phyloP scores from a whole-genome alignment of 140 eudicot genomes.

The Flaveria floridana region DNA sequence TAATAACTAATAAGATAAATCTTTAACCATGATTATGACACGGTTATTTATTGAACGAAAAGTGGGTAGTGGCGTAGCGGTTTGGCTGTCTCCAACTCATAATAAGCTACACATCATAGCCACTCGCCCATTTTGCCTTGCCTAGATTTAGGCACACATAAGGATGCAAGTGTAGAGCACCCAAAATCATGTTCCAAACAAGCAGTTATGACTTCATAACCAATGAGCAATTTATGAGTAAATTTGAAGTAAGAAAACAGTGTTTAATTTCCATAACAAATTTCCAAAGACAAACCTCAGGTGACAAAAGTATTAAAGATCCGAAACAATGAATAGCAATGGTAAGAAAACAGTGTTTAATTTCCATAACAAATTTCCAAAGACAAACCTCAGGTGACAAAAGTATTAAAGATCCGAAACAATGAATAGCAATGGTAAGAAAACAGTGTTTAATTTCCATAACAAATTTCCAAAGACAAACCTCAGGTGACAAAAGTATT shows the following conservation, averaged over 20 bases:
- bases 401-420: constrained; percentile 84
- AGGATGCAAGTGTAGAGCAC: neutral
- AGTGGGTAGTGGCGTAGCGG: neutral
- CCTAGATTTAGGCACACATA: constrained; percentile 9
- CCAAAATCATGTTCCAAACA: neutral
- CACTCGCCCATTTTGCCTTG: neutral
- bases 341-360: constrained; percentile 19
- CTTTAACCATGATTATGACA: neutral
- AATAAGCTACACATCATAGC: neutral
- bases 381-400: constrained; percentile 78
- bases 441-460: neutral
- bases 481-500: constrained; percentile 84
- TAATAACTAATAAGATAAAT: neutral
- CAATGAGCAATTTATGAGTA: neutral
- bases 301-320: constrained; percentile 77
- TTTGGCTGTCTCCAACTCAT: neutral
- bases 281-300: constrained; percentile 55
- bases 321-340: constrained; percentile 91
- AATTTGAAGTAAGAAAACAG: neutral
- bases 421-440: constrained; percentile 83
- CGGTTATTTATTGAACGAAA: neutral
- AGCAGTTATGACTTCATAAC: constrained; percentile 5
- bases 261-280: neutral
- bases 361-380: neutral
- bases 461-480: constrained; percentile 25